Conservation (phyloP, 78 protist genomes). For the Thecamonas trahens region DNA sequence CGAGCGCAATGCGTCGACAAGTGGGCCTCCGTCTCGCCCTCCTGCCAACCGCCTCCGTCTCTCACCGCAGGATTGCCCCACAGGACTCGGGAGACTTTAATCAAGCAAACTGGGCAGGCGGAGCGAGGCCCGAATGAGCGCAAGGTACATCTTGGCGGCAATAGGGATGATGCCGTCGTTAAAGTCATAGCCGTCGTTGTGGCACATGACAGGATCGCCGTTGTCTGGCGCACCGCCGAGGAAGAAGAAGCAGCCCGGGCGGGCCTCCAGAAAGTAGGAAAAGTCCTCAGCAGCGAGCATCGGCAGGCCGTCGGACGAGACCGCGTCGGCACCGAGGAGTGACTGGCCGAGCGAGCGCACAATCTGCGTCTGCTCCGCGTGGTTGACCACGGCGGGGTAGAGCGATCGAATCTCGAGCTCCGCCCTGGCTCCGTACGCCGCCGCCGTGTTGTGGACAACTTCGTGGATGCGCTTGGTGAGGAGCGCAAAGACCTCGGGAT, state of each 20-base stretch:
- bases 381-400: not conserved
- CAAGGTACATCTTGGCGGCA: not conserved
- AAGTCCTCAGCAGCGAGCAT: constrained; percentile 16
- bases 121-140: no score
- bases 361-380: not conserved
- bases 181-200: constrained; percentile 8
- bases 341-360: not conserved
- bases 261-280: not conserved
- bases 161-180: constrained; percentile 9
- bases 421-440: not conserved
- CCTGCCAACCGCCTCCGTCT: no score
- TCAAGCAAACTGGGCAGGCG: no score
- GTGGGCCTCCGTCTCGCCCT: no score
- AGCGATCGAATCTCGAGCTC: not conserved
- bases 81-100: no score
- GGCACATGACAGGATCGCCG: constrained; percentile 1
- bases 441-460: not conserved
- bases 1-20: no score
- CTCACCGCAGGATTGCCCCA: no score
- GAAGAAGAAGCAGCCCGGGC: constrained; percentile 9
- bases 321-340: not conserved
- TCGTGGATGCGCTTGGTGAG: not conserved
- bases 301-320: not conserved
- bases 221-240: not conserved
- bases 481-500: not conserved